These are phyloP conservation scores for Rhodotorula sp. DNA, from an alignment of 1,284 basidiomycete species.

Conservation along the genomic window DNA sequence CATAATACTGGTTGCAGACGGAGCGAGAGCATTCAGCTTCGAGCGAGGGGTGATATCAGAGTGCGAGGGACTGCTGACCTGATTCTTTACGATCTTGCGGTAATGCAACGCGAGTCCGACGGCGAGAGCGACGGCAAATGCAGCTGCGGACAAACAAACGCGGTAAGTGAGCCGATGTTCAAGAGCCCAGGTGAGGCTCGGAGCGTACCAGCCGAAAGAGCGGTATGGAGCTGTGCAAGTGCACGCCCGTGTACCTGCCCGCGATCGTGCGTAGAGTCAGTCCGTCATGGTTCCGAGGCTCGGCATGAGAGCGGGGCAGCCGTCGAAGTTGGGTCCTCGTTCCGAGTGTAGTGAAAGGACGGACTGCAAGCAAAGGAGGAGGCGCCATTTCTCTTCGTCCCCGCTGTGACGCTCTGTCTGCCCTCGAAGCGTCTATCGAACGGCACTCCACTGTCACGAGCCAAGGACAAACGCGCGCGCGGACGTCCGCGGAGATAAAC, in stretches of 20 bases:
- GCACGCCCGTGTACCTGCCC: conserved; percentile 1
- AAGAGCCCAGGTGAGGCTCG: conserved; percentile 53
- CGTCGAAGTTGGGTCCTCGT: neutral
- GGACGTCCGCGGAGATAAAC: too few relatives aligned
- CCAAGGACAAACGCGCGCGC: too few relatives aligned
- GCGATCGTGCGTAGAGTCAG: neutral
- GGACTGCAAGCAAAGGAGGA: neutral
- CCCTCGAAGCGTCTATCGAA: too few relatives aligned
- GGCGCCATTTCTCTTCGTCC: too few relatives aligned
- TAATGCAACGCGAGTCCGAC: conserved; percentile 73
- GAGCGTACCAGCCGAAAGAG: conserved; percentile 8
- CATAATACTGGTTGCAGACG: conserved; percentile 52
- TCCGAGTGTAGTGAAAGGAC: neutral
- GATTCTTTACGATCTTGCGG: conserved; percentile 84
- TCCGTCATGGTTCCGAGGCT: neutral
- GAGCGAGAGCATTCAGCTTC: neutral
- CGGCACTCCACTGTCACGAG: too few relatives aligned
- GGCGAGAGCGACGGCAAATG: conserved; percentile 68
- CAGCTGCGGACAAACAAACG: conserved; percentile 51
- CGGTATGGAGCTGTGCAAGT: conserved; percentile 14
- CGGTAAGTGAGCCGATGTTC: neutral
- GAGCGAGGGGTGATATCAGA: too few relatives aligned
- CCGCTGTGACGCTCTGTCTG: too few relatives aligned
- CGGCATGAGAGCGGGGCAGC: neutral
- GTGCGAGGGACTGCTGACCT: conserved; percentile 52